These are phyloP conservation scores for Phascolomyces articulosus DNA, from an alignment of 371 early-diverging fungal species.

Conservation along the genomic window DNA sequence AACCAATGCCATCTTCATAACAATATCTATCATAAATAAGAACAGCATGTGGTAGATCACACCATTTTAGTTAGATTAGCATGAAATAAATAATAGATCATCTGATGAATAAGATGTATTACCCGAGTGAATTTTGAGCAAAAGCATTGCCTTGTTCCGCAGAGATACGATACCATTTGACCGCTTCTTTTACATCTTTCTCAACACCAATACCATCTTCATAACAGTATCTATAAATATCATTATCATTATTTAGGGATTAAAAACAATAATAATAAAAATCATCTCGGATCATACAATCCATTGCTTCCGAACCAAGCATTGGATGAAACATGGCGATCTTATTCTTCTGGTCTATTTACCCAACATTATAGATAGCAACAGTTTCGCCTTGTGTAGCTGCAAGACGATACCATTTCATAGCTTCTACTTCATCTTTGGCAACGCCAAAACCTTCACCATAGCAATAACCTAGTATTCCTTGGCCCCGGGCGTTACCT, in stretches of 20 bases:
- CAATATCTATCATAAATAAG: slow-evolving; percentile 45
- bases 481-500: slow-evolving; percentile 68
- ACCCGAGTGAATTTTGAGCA: slow-evolving; percentile 81
- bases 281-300: too few species aligned
- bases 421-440: slow-evolving; percentile 67
- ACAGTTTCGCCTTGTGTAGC: slow-evolving; percentile 71
- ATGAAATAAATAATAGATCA: too few species aligned
- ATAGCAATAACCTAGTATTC: slow-evolving; percentile 75
- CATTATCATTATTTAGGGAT: background rate
- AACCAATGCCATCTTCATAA: slow-evolving; percentile 78
- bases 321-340: too few species aligned
- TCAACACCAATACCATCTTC: slow-evolving; percentile 82
- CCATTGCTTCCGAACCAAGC: too few species aligned
- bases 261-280: background rate
- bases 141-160: slow-evolving; percentile 80
- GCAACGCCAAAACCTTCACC: slow-evolving; percentile 83
- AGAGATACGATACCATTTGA: slow-evolving; percentile 74
- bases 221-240: slow-evolving; percentile 62
- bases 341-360: too few species aligned
- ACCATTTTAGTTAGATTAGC: too few species aligned
- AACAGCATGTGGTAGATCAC: too few species aligned
- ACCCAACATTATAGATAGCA: slow-evolving; percentile 81
- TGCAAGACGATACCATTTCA: slow-evolving; percentile 72
- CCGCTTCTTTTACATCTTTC: slow-evolving; percentile 67
- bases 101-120: background rate